Percentiles rank a stretch among this genome's conserved stretches.
phyloP scores from a whole-genome alignment of 495 filamentous ascomycete species.

The Poronia punctata region DNA sequence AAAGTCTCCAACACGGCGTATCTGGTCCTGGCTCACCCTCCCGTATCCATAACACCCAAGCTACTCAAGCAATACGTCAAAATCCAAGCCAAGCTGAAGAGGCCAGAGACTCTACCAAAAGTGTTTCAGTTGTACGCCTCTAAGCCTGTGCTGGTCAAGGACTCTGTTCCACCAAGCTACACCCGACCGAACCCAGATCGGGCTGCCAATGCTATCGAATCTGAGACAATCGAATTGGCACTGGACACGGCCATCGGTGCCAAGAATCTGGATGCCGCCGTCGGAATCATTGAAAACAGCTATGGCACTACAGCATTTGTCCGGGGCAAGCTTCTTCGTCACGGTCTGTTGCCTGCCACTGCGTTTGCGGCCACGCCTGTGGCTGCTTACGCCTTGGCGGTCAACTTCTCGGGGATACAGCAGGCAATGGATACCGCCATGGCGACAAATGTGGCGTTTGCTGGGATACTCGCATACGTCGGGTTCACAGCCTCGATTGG shows the following conservation, averaged over 20 bases:
- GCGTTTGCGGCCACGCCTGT: constrained; percentile 52
- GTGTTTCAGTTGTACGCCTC: constrained; percentile 75
- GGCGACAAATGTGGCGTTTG: constrained; percentile 73
- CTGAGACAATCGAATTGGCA: constrained; percentile 57
- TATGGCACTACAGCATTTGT: constrained; percentile 67
- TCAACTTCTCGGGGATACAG: constrained; percentile 52
- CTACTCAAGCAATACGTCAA: constrained; percentile 63
- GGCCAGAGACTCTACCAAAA: constrained; percentile 65
- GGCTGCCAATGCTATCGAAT: constrained; percentile 62
- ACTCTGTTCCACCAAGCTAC: constrained; percentile 52
- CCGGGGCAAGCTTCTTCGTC: constrained; percentile 51
- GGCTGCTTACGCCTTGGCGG: constrained; percentile 62
- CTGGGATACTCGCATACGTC: constrained; percentile 74
- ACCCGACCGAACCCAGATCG: constrained; percentile 57
- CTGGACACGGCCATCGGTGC: constrained; percentile 68
- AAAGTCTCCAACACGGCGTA: constrained; percentile 50
- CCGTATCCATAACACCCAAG: constrained; percentile 71
- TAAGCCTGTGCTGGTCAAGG: constrained; percentile 66
- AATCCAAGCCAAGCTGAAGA: constrained; percentile 62
- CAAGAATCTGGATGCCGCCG: constrained; percentile 65
- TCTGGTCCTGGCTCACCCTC: constrained; percentile 61
- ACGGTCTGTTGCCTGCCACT: constrained; percentile 34
- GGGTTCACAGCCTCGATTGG: constrained; percentile 72
- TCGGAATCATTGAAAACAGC: constrained; percentile 73
- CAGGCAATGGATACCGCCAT: constrained; percentile 60